Percentiles rank a stretch among this genome's conserved stretches.
phyloP scores from a whole-genome alignment of 108 stramenopile species.

The Nitzschia sp. region DNA sequence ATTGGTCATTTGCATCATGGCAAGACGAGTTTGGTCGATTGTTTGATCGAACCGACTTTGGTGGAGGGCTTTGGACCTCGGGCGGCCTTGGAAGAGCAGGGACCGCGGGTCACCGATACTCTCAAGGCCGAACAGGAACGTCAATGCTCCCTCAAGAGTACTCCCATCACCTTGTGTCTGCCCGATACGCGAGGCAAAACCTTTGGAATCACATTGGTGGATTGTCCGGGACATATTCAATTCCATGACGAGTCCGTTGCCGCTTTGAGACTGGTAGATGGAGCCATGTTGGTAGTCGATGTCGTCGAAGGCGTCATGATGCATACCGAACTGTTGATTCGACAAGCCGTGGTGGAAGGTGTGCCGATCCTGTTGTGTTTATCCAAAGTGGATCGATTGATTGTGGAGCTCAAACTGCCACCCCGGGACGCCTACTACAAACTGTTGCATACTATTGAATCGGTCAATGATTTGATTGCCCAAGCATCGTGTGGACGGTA shows the following conservation, averaged over 20 bases:
- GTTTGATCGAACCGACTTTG: constrained; percentile 73
- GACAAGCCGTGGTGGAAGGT: constrained; percentile 80
- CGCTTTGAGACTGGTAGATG: constrained; percentile 84
- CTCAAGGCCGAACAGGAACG: constrained; percentile 92
- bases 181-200: constrained; percentile 89
- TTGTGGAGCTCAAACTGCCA: constrained; percentile 94
- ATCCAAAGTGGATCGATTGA: constrained; percentile 95
- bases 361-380: constrained; percentile 82
- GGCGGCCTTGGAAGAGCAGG: constrained; percentile 42
- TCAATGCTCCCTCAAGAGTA: constrained; percentile 89
- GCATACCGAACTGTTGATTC: constrained; percentile 87
- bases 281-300: constrained; percentile 93
- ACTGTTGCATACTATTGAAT: constrained; percentile 86
- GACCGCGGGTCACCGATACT: constrained; percentile 82
- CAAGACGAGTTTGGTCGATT: constrained; percentile 91
- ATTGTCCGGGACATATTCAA: constrained; percentile 95
- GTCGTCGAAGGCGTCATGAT: constrained; percentile 96
- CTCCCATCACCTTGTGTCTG: constrained; percentile 83
- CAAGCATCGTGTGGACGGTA: constrained; percentile 69
- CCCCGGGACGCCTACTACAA: constrained; percentile 96
- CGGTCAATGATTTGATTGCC: constrained; percentile 76
- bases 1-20: constrained; percentile 96
- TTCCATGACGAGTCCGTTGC: constrained; percentile 96
- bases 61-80: constrained; percentile 36
- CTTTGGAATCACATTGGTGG: constrained; percentile 85